Conservation (phyloP, 148 eudicot species). For the Simmondsia chinensis region DNA sequence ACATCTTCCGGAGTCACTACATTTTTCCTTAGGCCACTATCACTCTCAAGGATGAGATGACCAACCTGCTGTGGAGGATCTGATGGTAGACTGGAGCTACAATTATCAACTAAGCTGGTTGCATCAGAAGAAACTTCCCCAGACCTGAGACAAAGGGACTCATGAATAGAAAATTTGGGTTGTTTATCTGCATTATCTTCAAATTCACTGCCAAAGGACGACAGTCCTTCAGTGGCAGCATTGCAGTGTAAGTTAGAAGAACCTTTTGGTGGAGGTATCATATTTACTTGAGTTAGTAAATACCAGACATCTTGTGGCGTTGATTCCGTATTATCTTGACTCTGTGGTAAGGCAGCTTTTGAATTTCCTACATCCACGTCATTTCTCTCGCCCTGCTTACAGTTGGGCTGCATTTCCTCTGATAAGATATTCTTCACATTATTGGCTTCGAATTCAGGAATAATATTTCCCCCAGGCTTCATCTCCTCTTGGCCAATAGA, state of each 20-base stretch:
- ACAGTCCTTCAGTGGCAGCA: conserved; percentile 17
- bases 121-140: conserved; percentile 14
- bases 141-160: conserved; percentile 11
- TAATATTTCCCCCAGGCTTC: conserved; percentile 29
- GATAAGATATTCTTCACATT: conserved; percentile 29
- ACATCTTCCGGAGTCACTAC: conserved; percentile 5
- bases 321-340: too few relatives aligned
- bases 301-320: conserved; percentile 11
- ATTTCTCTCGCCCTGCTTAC: conserved; percentile 15
- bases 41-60: conserved; percentile 3
- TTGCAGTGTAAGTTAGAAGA: conserved; percentile 10
- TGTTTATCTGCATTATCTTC: conserved; percentile 14
- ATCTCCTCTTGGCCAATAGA: conserved; percentile 92
- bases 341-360: conserved; percentile 12
- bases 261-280: conserved; percentile 12
- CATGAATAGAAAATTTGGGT: conserved; percentile 12
- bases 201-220: conserved; percentile 6
- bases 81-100: conserved; percentile 11
- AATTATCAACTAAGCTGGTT: conserved; percentile 6
- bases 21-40: conserved; percentile 1
- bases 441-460: conserved; percentile 32
- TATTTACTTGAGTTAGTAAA: conserved; percentile 16
- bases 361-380: conserved; percentile 14
- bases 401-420: conserved; percentile 31
- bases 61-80: conserved; percentile 8